Evolutionary conservation across 768 basidiomycete genomes (phyloP).

Genomic region (Grammothele lineata): DNA sequence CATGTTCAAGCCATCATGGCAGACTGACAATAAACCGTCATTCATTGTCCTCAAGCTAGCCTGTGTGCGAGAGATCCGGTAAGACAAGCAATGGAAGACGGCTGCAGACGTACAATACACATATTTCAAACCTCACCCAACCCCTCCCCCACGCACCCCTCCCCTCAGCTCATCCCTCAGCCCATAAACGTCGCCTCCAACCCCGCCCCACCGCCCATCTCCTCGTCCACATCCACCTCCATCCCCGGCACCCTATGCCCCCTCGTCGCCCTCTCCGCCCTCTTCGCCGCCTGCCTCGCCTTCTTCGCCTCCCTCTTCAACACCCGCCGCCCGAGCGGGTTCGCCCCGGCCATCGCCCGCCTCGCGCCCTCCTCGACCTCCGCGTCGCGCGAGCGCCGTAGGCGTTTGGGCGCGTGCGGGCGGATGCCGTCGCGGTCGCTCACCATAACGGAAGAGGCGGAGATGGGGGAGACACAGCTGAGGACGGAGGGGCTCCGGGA

Average conservation of each 20-base stretch:
- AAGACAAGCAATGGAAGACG: too few relatives aligned
- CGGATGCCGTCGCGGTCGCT: conserved; percentile 8
- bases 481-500: conserved; percentile 18
- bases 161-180: neutral
- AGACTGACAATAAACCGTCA: neutral
- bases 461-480: conserved; percentile 1
- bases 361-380: conserved; percentile 42
- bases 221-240: conserved; percentile 29
- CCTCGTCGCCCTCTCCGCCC: conserved; percentile 11
- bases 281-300: conserved; percentile 48
- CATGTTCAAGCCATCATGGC: too few relatives aligned
- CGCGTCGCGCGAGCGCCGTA: conserved; percentile 51
- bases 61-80: too few relatives aligned
- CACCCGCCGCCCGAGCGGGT: conserved; percentile 55
- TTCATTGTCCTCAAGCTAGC: neutral
- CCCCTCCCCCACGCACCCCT: too few relatives aligned
- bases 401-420: conserved; percentile 47
- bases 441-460: neutral
- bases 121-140: too few relatives aligned
- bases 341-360: conserved; percentile 45
- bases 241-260: conserved; percentile 18
- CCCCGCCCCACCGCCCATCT: conserved; percentile 5
- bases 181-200: conserved; percentile 17
- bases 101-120: too few relatives aligned
- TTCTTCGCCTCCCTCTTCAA: conserved; percentile 65